Base-by-base conservation (phyloP, 495 filamentous ascomycete species). In the Aspergillus hancockii region DNA sequence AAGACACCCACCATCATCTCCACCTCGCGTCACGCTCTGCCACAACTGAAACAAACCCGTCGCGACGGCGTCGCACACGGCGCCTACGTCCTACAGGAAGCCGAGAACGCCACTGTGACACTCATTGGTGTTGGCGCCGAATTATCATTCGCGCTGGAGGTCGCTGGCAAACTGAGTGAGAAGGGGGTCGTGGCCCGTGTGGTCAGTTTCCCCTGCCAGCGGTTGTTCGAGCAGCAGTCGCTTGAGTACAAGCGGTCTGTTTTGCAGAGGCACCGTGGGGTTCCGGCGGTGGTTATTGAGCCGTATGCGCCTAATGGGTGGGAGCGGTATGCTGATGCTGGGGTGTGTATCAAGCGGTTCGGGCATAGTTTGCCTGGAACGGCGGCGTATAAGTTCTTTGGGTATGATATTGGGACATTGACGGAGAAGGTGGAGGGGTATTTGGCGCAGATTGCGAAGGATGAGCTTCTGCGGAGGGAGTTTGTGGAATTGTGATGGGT, bases 281-380 rank as follows among this genome's bases (percentile, higher is more conserved):
- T 75, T 14, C 80, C 80, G 3, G 70, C 72, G 5, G 78, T 85
- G 0, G 76, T 82, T 1, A 78, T 85, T 51, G 83, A 85, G 70
- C 76, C 83, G 0, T 85, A 81, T 66, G 73, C 77, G 0, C 72
- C 73, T 0, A 83, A 81, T 52, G 82, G 83, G 14, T 86, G 82
- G 82, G 83, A 86, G 66, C 70, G 83, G 13, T 85, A 84, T 64
- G 82, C 83, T 1, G 74, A 84, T 73, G 83, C 82, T 2, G 76
- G 73, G 4, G 70, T 79, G 52, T 75, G 63, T 21, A 70, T 86
- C 62, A 74, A 63, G 18, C 65, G 72, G 0, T 86, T 84, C 59
- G 79, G 80, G 0, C 69, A 73, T 38, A 78, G 73, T 61, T 64
- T 85, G 55, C 83, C 83, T 8, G 78, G 80, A 0, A 73, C 75